Percentiles rank a stretch among this genome's conserved stretches.
These are phyloP conservation scores for Beauveria caledonica DNA, from an alignment of 2,329 filamentous ascomycete genomes.

Conservation along the genomic window DNA sequence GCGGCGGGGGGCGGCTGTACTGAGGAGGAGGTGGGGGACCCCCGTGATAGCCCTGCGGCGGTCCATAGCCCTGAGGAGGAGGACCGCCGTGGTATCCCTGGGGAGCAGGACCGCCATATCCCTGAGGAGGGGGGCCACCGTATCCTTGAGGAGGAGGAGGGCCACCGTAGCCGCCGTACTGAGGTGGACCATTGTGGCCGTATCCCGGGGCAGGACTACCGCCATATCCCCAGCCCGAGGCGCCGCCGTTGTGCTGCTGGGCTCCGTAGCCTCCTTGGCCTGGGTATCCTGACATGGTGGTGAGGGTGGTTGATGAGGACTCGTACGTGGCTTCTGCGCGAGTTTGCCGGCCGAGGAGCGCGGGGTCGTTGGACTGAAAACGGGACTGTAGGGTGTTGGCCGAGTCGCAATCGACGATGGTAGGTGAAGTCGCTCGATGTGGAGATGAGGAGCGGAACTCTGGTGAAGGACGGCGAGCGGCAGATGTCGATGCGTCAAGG, in stretches of 20 bases:
- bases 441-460: neutral
- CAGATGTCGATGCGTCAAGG: neutral
- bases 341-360: neutral
- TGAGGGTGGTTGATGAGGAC: constrained; percentile 7
- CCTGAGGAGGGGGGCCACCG: constrained; percentile 16
- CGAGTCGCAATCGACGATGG: neutral
- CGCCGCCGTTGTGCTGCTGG: constrained; percentile 22
- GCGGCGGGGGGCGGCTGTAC: constrained; percentile 16
- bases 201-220: constrained; percentile 19
- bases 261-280: constrained; percentile 33
- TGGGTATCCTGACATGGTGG: constrained; percentile 32
- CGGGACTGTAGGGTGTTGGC: neutral
- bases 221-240: constrained; percentile 22
- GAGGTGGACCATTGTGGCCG: constrained; percentile 20
- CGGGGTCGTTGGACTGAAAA: neutral
- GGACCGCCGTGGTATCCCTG: constrained; percentile 18
- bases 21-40: constrained; percentile 15
- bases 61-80: constrained; percentile 16
- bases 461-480: neutral
- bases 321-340: neutral
- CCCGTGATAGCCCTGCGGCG: constrained; percentile 13
- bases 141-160: constrained; percentile 16
- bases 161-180: constrained; percentile 18
- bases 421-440: neutral
- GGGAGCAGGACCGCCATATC: constrained; percentile 15